Percentiles rank a stretch among this genome's conserved stretches.
Conservation (phyloP, 495 filamentous ascomycete species). For the Xylaria longipes region DNA sequence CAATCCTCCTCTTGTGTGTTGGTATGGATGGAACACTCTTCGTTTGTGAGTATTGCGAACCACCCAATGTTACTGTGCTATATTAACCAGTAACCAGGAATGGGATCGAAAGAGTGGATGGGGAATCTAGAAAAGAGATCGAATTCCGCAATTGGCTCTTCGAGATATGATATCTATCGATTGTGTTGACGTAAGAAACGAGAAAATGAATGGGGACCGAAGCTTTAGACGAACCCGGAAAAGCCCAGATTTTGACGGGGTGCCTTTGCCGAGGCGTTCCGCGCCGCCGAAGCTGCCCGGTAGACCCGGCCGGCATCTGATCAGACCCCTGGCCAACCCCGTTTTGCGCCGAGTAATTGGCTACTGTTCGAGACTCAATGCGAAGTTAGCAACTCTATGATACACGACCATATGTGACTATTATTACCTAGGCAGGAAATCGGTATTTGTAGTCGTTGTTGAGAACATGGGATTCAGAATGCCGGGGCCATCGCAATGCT, state of each 20-base stretch:
- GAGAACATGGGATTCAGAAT: neutral
- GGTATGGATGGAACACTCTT: neutral
- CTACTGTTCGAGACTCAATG: neutral
- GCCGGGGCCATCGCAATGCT: neutral
- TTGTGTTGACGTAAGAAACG: slow-evolving; percentile 22
- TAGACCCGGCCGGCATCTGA: slow-evolving; percentile 8
- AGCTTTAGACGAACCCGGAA: neutral
- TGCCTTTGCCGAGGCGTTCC: slow-evolving; percentile 19
- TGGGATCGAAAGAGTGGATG: neutral
- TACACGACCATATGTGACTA: neutral
- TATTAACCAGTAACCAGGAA: neutral
- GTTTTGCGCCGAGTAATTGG: slow-evolving; percentile 14
- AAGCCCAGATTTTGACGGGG: slow-evolving; percentile 1
- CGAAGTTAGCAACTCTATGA: neutral
- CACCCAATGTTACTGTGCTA: neutral
- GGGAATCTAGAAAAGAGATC: neutral
- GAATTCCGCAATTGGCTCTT: neutral
- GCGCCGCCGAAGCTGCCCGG: slow-evolving; percentile 13
- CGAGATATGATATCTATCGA: neutral
- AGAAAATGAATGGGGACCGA: slow-evolving; percentile 19
- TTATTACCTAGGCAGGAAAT: no score
- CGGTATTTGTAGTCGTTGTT: no score
- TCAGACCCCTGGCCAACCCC: neutral
- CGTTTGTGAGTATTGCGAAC: neutral
- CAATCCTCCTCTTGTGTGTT: neutral